A percentile compares a stretch with the other conserved stretches of the same genome.
Conservation (phyloP, 331 rosid genomes). For the Cydonia oblonga region DNA sequence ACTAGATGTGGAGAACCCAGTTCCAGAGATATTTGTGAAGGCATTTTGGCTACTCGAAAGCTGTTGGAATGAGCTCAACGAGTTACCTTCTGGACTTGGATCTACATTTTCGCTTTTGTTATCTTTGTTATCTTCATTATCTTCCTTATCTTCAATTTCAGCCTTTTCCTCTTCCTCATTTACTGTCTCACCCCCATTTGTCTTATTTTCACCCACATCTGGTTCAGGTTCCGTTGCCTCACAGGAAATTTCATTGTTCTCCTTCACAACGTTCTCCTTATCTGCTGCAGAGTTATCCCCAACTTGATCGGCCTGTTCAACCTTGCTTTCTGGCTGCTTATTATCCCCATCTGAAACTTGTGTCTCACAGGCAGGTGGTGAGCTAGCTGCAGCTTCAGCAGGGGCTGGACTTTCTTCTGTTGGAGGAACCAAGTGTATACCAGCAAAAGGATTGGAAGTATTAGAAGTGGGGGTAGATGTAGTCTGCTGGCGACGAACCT, state of each 20-base stretch:
- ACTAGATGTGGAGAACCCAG: slow-evolving; percentile 61
- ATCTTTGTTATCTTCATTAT: slow-evolving; percentile 27
- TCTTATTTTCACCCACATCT: slow-evolving; percentile 9
- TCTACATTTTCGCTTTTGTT: slow-evolving; percentile 32
- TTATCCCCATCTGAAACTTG: slow-evolving; percentile 14
- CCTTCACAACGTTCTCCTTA: slow-evolving; percentile 20
- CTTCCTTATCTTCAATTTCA: neutral
- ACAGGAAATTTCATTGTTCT: neutral
- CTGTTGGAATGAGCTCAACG: slow-evolving; percentile 70
- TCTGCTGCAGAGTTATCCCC: slow-evolving; percentile 27
- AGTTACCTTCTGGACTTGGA: slow-evolving; percentile 38
- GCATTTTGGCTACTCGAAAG: slow-evolving; percentile 91
- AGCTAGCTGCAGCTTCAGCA: neutral
- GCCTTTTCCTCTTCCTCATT: neutral
- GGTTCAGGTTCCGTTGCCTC: slow-evolving; percentile 8
- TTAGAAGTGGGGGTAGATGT: slow-evolving; percentile 51
- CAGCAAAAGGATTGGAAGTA: slow-evolving; percentile 79
- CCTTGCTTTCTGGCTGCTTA: slow-evolving; percentile 30
- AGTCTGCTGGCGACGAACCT: slow-evolving; percentile 56
- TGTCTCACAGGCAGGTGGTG: neutral
- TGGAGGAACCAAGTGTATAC: slow-evolving; percentile 49
- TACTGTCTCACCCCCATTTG: neutral
- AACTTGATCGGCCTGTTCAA: slow-evolving; percentile 12
- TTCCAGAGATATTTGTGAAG: slow-evolving; percentile 88
- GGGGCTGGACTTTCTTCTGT: slow-evolving; percentile 27